A percentile compares a stretch with the other conserved stretches of the same genome.
Evolutionary conservation across 345 rosid species (phyloP).

Genomic region (Acer saccharum): DNA sequence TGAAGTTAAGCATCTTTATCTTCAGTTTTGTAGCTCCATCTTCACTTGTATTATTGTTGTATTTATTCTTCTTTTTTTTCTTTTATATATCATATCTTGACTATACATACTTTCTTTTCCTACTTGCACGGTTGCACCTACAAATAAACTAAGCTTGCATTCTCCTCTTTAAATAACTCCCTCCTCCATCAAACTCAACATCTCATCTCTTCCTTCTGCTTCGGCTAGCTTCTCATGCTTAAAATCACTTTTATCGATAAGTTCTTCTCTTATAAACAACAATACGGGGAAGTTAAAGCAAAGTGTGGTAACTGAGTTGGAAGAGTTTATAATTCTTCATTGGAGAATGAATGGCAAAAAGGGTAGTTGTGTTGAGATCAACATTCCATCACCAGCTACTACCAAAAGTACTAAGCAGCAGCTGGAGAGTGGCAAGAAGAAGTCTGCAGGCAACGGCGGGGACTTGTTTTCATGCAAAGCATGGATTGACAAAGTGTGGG

Average conservation of each 20-base stretch:
- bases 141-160: slow-evolving; percentile 24
- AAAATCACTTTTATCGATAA: not conserved
- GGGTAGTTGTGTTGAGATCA: slow-evolving; percentile 43
- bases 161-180: slow-evolving; percentile 32
- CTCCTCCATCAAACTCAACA: slow-evolving; percentile 12
- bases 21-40: slow-evolving; percentile 34
- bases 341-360: slow-evolving; percentile 70
- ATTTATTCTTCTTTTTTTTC: slow-evolving; percentile 35
- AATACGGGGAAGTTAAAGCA: slow-evolving; percentile 28
- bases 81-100: slow-evolving; percentile 32
- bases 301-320: slow-evolving; percentile 2
- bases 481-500: slow-evolving; percentile 51
- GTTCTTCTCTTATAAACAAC: slow-evolving; percentile 6
- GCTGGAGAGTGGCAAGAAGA: slow-evolving; percentile 22
- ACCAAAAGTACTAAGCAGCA: slow-evolving; percentile 25
- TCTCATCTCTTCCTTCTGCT: slow-evolving; percentile 8
- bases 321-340: slow-evolving; percentile 21
- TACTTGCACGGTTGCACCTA: slow-evolving; percentile 43
- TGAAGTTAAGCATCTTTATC: slow-evolving; percentile 67
- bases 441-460: not conserved
- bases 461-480: slow-evolving; percentile 29
- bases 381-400: slow-evolving; percentile 30
- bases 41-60: slow-evolving; percentile 46
- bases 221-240: not conserved
- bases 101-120: slow-evolving; percentile 39